A percentile compares a stretch with the other conserved stretches of the same genome.
These are phyloP conservation scores for Inga leiocalycina DNA, from an alignment of 306 rosid genomes.

Conservation along the genomic window DNA sequence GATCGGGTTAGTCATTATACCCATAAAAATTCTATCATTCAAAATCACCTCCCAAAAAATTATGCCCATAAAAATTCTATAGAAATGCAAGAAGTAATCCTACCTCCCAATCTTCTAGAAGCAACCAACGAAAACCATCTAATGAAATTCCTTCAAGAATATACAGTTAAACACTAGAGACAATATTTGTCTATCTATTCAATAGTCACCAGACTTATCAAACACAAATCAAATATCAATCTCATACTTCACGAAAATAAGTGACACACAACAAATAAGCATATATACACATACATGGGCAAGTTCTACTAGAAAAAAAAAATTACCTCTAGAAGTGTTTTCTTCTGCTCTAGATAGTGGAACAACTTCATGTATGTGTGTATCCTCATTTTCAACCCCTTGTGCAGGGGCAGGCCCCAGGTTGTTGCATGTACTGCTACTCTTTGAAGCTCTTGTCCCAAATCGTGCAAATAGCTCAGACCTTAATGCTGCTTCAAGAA, in stretches of 20 bases:
- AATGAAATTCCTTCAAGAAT: neutral
- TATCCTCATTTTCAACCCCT: conserved; percentile 57
- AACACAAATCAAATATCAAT: neutral
- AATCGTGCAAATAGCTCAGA: conserved; percentile 76
- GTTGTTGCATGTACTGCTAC: conserved; percentile 40
- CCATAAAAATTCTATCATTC: neutral
- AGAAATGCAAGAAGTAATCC: neutral
- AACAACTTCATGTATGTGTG: conserved; percentile 26
- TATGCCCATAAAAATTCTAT: neutral
- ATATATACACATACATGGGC: conserved; percentile 7
- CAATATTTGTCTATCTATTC: neutral
- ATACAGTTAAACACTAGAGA: neutral
- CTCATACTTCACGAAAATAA: neutral
- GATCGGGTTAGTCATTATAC: neutral
- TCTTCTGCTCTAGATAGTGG: conserved; percentile 41
- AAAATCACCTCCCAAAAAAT: neutral
- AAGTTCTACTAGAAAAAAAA: conserved; percentile 15
- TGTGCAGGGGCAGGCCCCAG: conserved; percentile 48
- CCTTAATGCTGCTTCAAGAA: conserved; percentile 85
- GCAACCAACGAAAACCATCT: neutral
- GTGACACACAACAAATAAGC: neutral
- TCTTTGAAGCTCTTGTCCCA: conserved; percentile 52
- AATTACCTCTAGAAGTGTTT: conserved; percentile 54
- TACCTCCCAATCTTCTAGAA: neutral
- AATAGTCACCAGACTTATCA: neutral